Base-by-base conservation (phyloP, 192 early-diverging fungal genomes). In the Spizellomyces sp. region DNA sequence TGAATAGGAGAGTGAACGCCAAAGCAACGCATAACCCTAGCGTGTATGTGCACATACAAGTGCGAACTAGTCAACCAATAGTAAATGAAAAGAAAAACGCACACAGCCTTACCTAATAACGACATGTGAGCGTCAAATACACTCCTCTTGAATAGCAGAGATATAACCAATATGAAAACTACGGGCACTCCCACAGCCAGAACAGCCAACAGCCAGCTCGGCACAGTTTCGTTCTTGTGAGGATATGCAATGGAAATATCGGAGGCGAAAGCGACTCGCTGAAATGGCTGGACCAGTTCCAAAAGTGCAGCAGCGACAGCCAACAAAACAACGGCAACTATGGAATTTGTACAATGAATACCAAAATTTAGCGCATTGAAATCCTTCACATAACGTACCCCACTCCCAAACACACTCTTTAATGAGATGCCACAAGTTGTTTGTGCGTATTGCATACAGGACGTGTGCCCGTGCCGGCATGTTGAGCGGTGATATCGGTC, bases 231-330 rank as follows among this genome's bases (percentile, higher is more conserved):
- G 41, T 62, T 48, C 44, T 67, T 52, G 50, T 55, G 66, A 6
- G 73, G 73, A 43, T 75, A 75, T 7, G 73, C 65, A 27, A 75
- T 75, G 12, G 36, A 17, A 10, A 48, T 17, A 21, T 75, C 66
- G 58, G 17, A 42, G 8, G 41, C 73, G 48, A 75, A 75, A 19
- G 66, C 73, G 43, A 75, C 66, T 14, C 73, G 65, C 52, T 75
- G 47, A 56, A 52, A 75, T 2, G 73, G 73, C 50, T 59, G 58
- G 19, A 75, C 66, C 8, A 75, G 42, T 41, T 75, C 73, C 12
- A 75, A n/a, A 58, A 14, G 41, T 12, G 62, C 73, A 10, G 48
- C 65, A 41, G 73, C 57, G 5, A 54, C 59, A 21, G 21, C 65
- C 36, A 75, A 66, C 10, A 62, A 9, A 10, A 75, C 5, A 36